Evolutionary conservation across 2,329 filamentous ascomycete species (phyloP), one percentile per base, ranked within the genome.

Genomic region (Madurella fahalii): DNA sequence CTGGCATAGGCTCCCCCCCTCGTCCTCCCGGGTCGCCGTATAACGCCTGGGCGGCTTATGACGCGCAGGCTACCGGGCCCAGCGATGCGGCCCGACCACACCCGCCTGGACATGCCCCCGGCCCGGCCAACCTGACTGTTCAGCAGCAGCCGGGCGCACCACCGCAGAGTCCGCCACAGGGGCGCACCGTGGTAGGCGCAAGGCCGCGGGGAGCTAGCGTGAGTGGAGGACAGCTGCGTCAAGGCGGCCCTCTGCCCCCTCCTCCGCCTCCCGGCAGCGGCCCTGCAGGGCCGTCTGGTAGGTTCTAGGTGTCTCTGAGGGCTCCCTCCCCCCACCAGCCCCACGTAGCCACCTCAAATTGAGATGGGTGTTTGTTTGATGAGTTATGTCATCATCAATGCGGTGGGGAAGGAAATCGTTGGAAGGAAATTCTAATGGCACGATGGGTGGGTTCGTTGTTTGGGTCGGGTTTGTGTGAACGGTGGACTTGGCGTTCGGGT

Each of bases 131-230:
- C 15, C 43, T 59, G 12, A 47, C 25, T 11, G 52, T 57, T 3
- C 60, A 58, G 47, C 46, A 58, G 47, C 46, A 50, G 13, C 47
- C 50, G 45, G 50, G 32, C 4, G n/a, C 46, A 17, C 44, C 41
- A 37, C 52, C 42, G 17, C 47, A 49, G 16, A 45, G 43, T 47
- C 32, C 31, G 31, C 40, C 44, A 37, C 40, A 39, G 41, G 25
- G 20, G 7, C 52, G n/a, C 34, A 39, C 17, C 42, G 50, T 50
- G 16, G 47, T 40, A 5, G 57, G 59, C 3, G 53, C 58, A n/a
- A 55, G 60, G 40, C 25, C 53, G 5, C 52, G 58, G 39, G 60
- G 58, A 4, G 45, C 55, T 30, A 62, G 58, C 30, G 55, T 61
- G 31, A 56, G 50, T 39, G 50, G 34, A 40, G 48, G 40, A 5